Percentiles rank a stretch among this genome's conserved stretches.
Evolutionary conservation across 2,329 filamentous ascomycete genomes (phyloP).

Genomic region (Fusarium piperis): DNA sequence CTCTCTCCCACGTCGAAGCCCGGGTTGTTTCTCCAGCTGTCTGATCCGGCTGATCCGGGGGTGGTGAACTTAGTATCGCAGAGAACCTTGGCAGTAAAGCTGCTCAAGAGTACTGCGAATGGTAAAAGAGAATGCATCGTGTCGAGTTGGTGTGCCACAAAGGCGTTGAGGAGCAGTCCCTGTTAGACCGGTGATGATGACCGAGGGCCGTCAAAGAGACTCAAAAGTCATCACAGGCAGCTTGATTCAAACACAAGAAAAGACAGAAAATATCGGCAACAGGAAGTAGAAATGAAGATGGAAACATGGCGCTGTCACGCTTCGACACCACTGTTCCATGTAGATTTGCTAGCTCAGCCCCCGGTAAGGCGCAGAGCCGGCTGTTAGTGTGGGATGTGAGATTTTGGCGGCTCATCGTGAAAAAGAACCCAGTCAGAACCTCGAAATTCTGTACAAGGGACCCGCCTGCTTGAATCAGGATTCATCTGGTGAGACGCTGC

Average conservation of each 20-base stretch:
- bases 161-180: neutral
- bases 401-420: conserved; percentile 3
- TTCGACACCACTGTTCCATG: neutral
- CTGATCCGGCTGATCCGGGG: conserved; percentile 27
- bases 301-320: neutral
- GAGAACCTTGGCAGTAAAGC: neutral
- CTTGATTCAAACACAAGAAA: neutral
- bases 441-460: neutral
- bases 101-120: conserved; percentile 8
- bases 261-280: neutral
- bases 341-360: conserved; percentile 15
- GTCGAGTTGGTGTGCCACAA: neutral
- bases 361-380: conserved; percentile 6
- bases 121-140: conserved; percentile 16
- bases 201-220: neutral
- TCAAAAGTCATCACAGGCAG: neutral
- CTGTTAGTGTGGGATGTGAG: conserved; percentile 13
- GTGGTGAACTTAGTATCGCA: conserved; percentile 22
- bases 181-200: neutral
- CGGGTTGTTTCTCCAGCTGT: conserved; percentile 38
- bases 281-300: neutral
- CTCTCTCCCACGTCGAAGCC: conserved; percentile 32
- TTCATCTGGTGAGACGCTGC: neutral
- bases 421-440: conserved; percentile 13
- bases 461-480: conserved; percentile 9